phyloP scores from a whole-genome alignment of 805 yeast genomes.

The Cyberlindnera mississippiensis region DNA sequence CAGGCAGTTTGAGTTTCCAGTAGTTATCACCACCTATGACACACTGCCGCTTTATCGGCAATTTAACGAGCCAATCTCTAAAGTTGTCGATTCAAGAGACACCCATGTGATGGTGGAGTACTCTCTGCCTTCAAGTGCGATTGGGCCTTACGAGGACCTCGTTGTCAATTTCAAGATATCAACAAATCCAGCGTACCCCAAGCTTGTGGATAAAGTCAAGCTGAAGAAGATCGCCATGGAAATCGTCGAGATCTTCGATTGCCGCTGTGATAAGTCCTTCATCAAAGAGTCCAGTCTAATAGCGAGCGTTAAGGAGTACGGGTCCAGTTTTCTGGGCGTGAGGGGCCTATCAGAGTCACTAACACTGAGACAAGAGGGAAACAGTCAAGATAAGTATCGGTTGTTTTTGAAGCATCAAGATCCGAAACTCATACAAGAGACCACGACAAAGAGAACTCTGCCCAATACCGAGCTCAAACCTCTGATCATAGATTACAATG shows the following conservation, averaged over 20 bases:
- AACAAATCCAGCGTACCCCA: slow-evolving; percentile 28
- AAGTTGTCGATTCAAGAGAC: slow-evolving; percentile 43
- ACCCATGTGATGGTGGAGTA: slow-evolving; percentile 44
- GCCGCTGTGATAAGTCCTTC: slow-evolving; percentile 35
- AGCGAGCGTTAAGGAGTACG: slow-evolving; percentile 18
- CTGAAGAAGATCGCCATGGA: slow-evolving; percentile 45
- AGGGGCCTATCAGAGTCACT: slow-evolving; percentile 8
- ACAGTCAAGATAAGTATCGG: slow-evolving; percentile 23
- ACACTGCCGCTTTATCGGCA: slow-evolving; percentile 53
- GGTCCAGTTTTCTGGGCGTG: slow-evolving; percentile 14
- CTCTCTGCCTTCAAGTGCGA: slow-evolving; percentile 45
- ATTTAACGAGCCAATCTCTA: slow-evolving; percentile 49
- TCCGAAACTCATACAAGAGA: slow-evolving; percentile 27
- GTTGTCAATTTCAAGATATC: slow-evolving; percentile 35
- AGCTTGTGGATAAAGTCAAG: slow-evolving; percentile 29
- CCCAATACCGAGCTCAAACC: slow-evolving; percentile 32
- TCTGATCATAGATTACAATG: slow-evolving; percentile 23
- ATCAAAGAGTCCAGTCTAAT: slow-evolving; percentile 41
- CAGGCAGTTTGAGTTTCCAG: slow-evolving; percentile 37
- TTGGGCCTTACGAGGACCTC: slow-evolving; percentile 56
- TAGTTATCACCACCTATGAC: slow-evolving; percentile 53
- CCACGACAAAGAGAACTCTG: no score
- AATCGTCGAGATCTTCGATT: slow-evolving; percentile 49
- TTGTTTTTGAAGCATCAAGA: slow-evolving; percentile 31
- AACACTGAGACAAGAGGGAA: slow-evolving; percentile 28